Percentiles rank a stretch among this genome's conserved stretches.
Conservation (phyloP, 352 stramenopile species). For the Phytophthora sansomeana region DNA sequence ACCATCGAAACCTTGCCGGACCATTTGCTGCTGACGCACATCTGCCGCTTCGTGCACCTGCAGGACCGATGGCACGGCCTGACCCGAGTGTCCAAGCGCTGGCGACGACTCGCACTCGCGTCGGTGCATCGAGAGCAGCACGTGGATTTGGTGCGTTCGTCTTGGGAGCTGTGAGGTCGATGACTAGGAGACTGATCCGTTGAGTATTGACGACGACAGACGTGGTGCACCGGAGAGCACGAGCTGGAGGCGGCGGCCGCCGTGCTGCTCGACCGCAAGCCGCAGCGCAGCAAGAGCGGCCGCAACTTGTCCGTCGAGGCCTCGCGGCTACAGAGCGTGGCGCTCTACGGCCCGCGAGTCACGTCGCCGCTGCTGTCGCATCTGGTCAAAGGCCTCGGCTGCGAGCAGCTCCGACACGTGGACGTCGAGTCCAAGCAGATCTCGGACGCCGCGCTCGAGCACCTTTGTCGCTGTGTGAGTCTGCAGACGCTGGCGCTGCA, state of each 20-base stretch:
- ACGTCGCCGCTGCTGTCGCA: slow-evolving; percentile 47
- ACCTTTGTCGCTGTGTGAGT: slow-evolving; percentile 45
- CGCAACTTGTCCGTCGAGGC: slow-evolving; percentile 7
- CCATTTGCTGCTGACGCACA: slow-evolving; percentile 47
- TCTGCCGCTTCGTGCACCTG: slow-evolving; percentile 67
- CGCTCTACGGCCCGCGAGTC: slow-evolving; percentile 72
- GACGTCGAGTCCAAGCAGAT: slow-evolving; percentile 83
- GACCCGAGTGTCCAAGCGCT: slow-evolving; percentile 61
- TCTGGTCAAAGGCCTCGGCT: slow-evolving; percentile 52
- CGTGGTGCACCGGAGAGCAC: slow-evolving; percentile 72
- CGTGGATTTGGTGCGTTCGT: slow-evolving; percentile 61
- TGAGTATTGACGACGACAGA: slow-evolving; percentile 38
- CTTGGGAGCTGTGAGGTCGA: background rate
- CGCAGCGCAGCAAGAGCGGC: slow-evolving; percentile 20
- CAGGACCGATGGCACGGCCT: slow-evolving; percentile 66
- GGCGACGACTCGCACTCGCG: slow-evolving; percentile 59
- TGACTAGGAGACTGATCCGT: background rate
- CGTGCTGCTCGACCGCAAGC: slow-evolving; percentile 33
- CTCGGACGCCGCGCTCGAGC: slow-evolving; percentile 48
- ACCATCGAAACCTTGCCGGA: slow-evolving; percentile 50
- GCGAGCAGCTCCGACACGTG: slow-evolving; percentile 47
- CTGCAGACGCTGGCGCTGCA: slow-evolving; percentile 56
- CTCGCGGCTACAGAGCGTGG: slow-evolving; percentile 56
- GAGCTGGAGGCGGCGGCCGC: slow-evolving; percentile 59
- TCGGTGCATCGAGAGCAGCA: slow-evolving; percentile 60